Conservation (phyloP, 331 rosid species). For the Rosa hybrid region DNA sequence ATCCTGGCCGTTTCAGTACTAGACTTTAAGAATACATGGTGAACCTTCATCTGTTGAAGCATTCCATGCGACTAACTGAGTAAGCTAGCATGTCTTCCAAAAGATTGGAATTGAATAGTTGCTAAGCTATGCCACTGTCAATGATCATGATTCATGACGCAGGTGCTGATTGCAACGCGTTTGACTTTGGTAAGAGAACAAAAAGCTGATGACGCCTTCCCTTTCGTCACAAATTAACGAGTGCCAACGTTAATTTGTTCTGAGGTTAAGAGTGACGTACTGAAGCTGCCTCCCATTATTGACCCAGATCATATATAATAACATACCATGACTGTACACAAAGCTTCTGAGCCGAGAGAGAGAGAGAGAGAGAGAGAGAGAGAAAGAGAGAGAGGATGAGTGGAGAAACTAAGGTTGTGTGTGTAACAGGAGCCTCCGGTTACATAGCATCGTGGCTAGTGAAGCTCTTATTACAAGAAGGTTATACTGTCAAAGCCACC, state of each 20-base stretch:
- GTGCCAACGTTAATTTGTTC: not conserved
- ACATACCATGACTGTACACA: no score
- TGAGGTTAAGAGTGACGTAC: no score
- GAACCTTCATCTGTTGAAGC: no score
- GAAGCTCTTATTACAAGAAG: conserved; percentile 23
- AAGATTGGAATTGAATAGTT: no score
- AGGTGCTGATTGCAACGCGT: not conserved
- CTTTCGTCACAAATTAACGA: not conserved
- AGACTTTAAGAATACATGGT: no score
- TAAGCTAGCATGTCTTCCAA: no score
- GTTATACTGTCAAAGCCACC: conserved; percentile 28
- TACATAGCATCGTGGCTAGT: conserved; percentile 32
- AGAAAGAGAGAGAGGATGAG: conserved; percentile 13
- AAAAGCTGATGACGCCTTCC: not conserved
- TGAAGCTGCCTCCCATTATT: no score
- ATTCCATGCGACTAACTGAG: no score
- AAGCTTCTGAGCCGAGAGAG: not conserved
- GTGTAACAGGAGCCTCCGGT: conserved; percentile 32
- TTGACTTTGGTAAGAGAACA: not conserved
- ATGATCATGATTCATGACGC: not conserved
- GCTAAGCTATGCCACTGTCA: no score
- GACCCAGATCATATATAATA: no score
- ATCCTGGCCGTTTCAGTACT: no score
- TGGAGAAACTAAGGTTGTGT: conserved; percentile 15
- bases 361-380: conserved; percentile 1